Evolutionary conservation across 192 early-diverging fungal species (phyloP), one percentile per base, ranked within the genome.

Genomic region (Umbelopsis isabellina): DNA sequence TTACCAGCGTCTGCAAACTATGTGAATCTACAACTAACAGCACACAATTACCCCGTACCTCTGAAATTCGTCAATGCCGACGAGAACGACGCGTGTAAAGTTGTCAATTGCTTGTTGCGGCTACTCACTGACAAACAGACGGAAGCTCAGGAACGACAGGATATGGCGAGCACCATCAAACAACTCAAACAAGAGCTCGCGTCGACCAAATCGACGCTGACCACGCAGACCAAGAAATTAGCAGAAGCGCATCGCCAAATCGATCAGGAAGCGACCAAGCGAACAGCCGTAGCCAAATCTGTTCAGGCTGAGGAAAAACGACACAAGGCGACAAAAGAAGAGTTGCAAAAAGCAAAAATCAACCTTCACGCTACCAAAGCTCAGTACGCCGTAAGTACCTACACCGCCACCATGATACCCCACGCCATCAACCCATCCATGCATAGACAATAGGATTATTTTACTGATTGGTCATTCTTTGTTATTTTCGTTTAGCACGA

Each of bases 291-390:
- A 41, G 49, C 45, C 0, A 49, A 49, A 22, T 27, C 33, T 37
- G 45, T 16, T 45, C 45, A 27, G 53, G 15, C 27, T n/a, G 50
- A 46, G n/a, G 61, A n/a, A 50, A 46, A 46, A 12, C 50, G 33
- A 72, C 76, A 65, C 41, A 58, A 21, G 30, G 50, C 75, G 11
- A 74, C 82, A 16, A 73, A 77, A 25, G 84, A 84, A 33, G 86
- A 88, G 44, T 58, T 88, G 8, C 70, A 72, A 66, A 84, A 82
- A 33, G 55, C 75, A 5, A 85, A 84, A 65, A 75, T 75, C 7
- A 81, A 84, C 70, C 75, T 84, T 16, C 81, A 85, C 50, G 79
- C 83, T 66, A 80, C 72, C 30, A 84, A 84, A 55, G 76, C 81
- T 20, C 86, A 84, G 64, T 80, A 81, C 66, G 71, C 80, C 41